These are phyloP conservation scores for Fusarium sp. DNA, from an alignment of 2,329 filamentous ascomycete genomes.

Conservation along the genomic window DNA sequence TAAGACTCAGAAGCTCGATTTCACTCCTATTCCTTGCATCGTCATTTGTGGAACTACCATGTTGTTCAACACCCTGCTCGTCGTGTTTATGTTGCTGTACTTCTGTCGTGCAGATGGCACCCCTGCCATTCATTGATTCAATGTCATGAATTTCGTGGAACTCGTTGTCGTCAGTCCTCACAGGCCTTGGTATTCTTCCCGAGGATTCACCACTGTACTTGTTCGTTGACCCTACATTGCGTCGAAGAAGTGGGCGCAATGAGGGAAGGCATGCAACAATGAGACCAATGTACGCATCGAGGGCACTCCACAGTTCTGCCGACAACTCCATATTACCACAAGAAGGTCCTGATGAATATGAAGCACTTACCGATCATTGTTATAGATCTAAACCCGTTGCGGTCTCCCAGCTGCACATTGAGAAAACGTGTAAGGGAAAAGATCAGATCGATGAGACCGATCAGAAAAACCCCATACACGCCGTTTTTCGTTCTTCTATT, in stretches of 20 bases:
- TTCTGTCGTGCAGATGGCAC: neutral
- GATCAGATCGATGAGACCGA: slow-evolving; percentile 27
- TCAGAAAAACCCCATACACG: slow-evolving; percentile 23
- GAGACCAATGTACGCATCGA: slow-evolving; percentile 34
- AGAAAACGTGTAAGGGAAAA: slow-evolving; percentile 33
- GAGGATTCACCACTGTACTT: slow-evolving; percentile 20
- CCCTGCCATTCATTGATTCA: slow-evolving; percentile 4
- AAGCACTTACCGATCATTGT: slow-evolving; percentile 1
- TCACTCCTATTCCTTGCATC: neutral
- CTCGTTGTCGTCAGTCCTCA: slow-evolving; percentile 17
- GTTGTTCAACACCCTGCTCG: neutral
- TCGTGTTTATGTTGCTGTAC: neutral
- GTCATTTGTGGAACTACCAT: neutral
- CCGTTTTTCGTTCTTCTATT: slow-evolving; percentile 13
- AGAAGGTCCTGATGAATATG: neutral
- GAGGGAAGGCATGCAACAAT: slow-evolving; percentile 30
- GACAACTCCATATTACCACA: neutral
- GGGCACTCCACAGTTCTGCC: slow-evolving; percentile 33
- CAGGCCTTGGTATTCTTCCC: slow-evolving; percentile 17
- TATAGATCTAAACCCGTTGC: slow-evolving; percentile 20
- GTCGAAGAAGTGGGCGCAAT: slow-evolving; percentile 22
- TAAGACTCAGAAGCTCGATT: neutral
- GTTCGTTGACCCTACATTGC: neutral
- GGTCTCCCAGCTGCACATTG: slow-evolving; percentile 21
- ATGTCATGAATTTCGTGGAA: slow-evolving; percentile 25